A percentile compares a stretch with the other conserved stretches of the same genome.
Evolutionary conservation across 2,329 filamentous ascomycete species (phyloP).

Genomic region (Epichloe amarillans): DNA sequence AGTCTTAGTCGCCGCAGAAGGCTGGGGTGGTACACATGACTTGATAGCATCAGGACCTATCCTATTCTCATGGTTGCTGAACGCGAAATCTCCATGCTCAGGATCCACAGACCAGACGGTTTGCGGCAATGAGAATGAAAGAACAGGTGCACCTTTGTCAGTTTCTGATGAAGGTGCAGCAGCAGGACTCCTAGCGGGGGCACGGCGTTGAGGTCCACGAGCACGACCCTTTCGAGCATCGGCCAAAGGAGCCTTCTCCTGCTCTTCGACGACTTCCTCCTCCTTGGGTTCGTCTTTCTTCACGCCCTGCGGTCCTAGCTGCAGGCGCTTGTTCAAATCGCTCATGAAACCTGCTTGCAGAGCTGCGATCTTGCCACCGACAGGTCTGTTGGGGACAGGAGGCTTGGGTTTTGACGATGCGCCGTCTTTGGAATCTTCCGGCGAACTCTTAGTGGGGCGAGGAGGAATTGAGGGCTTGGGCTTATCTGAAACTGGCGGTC

Average conservation of each 20-base stretch:
- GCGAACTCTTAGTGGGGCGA: constrained; percentile 41
- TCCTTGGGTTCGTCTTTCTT: constrained; percentile 58
- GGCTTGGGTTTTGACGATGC: constrained; percentile 62
- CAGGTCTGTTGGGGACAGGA: constrained; percentile 59
- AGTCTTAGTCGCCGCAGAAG: neutral
- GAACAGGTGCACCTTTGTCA: constrained; percentile 16
- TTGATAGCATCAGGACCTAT: constrained; percentile 5
- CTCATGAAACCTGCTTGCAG: constrained; percentile 86
- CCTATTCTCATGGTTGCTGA: constrained; percentile 10
- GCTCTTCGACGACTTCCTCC: constrained; percentile 40
- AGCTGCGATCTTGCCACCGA: constrained; percentile 76
- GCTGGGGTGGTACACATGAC: constrained; percentile 1
- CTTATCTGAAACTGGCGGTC: constrained; percentile 35
- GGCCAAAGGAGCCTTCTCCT: constrained; percentile 64
- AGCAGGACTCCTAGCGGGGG: constrained; percentile 39
- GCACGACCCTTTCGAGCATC: constrained; percentile 88
- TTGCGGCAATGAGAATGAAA: constrained; percentile 34
- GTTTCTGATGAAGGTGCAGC: constrained; percentile 18
- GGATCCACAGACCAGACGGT: constrained; percentile 40
- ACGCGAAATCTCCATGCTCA: constrained; percentile 30
- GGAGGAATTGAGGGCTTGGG: constrained; percentile 48
- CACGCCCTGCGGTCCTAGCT: constrained; percentile 67
- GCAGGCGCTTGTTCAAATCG: constrained; percentile 80
- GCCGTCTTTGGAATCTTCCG: constrained; percentile 28
- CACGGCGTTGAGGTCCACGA: constrained; percentile 69